phyloP scores from a whole-genome alignment of 371 early-diverging fungal species.

The Batrachochytrium dendrobatidis region DNA sequence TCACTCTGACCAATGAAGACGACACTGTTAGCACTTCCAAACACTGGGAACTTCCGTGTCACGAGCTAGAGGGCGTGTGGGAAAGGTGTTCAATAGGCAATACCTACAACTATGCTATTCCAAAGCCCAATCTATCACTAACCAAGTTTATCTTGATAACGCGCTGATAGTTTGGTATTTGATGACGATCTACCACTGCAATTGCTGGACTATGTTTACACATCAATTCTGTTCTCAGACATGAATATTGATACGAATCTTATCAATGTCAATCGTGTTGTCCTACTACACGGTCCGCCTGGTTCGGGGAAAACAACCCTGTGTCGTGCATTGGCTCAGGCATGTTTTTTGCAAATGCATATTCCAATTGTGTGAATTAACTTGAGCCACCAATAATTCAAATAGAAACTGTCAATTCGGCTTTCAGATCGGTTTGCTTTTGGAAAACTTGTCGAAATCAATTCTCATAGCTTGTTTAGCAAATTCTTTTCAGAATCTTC shows the following conservation, averaged over 20 bases:
- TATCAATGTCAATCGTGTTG: conserved; percentile 46
- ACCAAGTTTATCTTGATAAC: background rate
- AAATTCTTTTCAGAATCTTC: conserved; percentile 58
- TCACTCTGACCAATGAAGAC: too few species aligned
- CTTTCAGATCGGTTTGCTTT: conserved; percentile 37
- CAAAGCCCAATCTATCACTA: background rate
- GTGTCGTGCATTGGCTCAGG: conserved; percentile 53
- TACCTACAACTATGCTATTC: background rate
- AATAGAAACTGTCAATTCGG: conserved; percentile 52
- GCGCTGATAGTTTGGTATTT: conserved; percentile 38
- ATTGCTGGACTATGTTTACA: conserved; percentile 49
- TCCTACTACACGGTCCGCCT: conserved; percentile 60
- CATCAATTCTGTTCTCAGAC: conserved; percentile 51
- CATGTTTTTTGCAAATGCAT: background rate
- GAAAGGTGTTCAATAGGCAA: conserved; percentile 27
- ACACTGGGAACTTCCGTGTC: conserved; percentile 26
- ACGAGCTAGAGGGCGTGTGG: conserved; percentile 46
- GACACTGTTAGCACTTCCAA: too few species aligned
- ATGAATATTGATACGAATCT: conserved; percentile 42
- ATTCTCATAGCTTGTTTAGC: conserved; percentile 57
- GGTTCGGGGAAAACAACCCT: conserved; percentile 68
- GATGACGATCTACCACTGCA: conserved; percentile 38
- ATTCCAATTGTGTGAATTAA: background rate
- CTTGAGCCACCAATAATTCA: background rate
- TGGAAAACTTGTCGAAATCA: conserved; percentile 56